Evolutionary conservation across 164 flowering plant genomes (phyloP), one percentile per base, ranked within the genome.

Genomic region (Aristolochia contorta): DNA sequence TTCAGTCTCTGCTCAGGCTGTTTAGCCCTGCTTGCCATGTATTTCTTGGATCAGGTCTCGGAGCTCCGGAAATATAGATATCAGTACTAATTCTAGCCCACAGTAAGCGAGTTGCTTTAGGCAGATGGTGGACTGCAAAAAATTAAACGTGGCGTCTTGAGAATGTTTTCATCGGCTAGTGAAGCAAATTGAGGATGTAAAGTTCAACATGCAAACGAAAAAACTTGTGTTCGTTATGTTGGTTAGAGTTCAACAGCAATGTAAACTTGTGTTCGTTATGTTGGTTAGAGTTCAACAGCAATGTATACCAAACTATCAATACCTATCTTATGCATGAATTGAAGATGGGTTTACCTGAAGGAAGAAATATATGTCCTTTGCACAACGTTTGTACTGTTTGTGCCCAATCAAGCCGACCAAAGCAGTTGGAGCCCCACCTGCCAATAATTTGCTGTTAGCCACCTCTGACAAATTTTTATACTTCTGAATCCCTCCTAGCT

Each of bases 361-460:
- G 77, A 94, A 94, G 67, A 80, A 91, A 63, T 82, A 91, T 14
- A 94, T 69, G 69, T 94, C 99, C 66, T 76, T 83, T 20, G 97
- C 93, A 71, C 97, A 89, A 25, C 93, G 81, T 53, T 66, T 81
- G 75, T 94, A 94, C 66, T 91, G 97, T 65, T 85, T 94, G 43
- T 68, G 73, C 68, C 99, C 99, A 54, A 94, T 78, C 80, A 94
- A 80, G 73, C 95, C 83, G 24, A 94, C 96, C 60, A 94, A 76
- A 43, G 99, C 63, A 4, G 93, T 56, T 54, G 99, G 99, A 63
- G 90, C 91, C 51, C 96, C 97, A 71, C 78, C 99, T 94, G 75
- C 51, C 15, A 60, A 49, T 16, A 33, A 58, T 48, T 60, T 8
- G 21, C 2, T 4, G n/a, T 16, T 49, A 20, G 25, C 57, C 55